Evolutionary conservation across 345 rosid genomes (phyloP).

Genomic region (Rhodamnia argentea): DNA sequence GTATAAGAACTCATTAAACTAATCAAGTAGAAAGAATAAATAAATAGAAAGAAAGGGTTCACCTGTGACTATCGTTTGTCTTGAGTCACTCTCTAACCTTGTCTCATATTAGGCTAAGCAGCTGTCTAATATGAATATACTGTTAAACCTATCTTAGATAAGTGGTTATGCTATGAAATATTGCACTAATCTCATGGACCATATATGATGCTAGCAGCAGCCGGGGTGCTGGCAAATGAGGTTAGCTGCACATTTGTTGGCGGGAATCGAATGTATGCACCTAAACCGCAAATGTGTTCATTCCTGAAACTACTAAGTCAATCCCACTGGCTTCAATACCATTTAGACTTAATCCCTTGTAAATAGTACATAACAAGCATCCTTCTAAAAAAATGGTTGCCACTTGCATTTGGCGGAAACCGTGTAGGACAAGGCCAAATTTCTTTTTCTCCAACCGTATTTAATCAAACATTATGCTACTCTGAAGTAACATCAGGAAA

Average conservation of each 20-base stretch:
- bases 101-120: background rate
- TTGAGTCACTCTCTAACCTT: background rate
- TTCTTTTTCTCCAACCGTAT: background rate
- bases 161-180: background rate
- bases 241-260: background rate
- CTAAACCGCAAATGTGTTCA: background rate
- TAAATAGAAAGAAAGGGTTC: background rate
- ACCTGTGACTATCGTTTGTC: background rate
- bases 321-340: background rate
- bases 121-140: background rate
- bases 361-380: background rate
- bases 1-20: background rate
- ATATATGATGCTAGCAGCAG: background rate
- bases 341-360: background rate
- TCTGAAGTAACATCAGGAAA: background rate
- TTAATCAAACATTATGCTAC: background rate
- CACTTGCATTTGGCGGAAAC: background rate
- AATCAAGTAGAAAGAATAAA: background rate
- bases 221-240: background rate
- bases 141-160: background rate
- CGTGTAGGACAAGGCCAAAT: background rate
- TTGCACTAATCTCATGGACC: background rate
- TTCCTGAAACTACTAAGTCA: background rate
- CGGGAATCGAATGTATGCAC: background rate
- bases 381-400: background rate